Base-by-base conservation (phyloP, 2,329 filamentous ascomycete genomes). In the Beauveria sp. region DNA sequence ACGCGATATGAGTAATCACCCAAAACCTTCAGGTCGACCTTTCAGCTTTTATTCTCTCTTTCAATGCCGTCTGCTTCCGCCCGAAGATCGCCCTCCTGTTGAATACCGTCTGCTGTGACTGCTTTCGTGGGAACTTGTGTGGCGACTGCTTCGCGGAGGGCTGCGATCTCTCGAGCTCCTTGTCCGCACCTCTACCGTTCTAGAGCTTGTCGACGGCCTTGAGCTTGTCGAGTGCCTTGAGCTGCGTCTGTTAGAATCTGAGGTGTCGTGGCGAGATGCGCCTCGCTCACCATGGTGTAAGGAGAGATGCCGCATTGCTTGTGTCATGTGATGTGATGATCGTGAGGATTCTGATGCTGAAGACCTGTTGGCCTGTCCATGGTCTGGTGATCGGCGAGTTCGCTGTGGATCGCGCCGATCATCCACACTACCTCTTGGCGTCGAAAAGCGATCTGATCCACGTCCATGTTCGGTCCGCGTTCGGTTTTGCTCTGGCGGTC, bases 151-250 rank as follows among this genome's bases (percentile, higher is more conserved):
- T 53, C 74, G 67, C 0, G 75, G 75, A 7, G 76, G 74, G 57
- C 75, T 77, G 43, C 74, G 70, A 63, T 77, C 71, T 48, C 75
- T 69, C 66, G 72, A 71, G 12, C 72, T 69, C 5, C 69, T 68
- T 16, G 70, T 68, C 22, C 73, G 69, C 37, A 67, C 68, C 20
- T 68, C 66, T 28, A 63, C 67, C 18, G 64, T 60, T 54, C 72
- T 67, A 53, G 73, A 71, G 59, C 71, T 75, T 2, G 73, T 73
- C 9, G 75, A 74, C 7, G 75, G 77, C 43, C 71, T 67, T 8
- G 75, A 77, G 59, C 66, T 75, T 2, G 73, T 73, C 9, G 75
- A 74, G 6, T 75, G 77, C 43, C 71, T 67, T 8, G 75, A 77
- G 59, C 66, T 75, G 30, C 75, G 73, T 50, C 75, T 68, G 30